Percentiles rank a stretch among this genome's conserved stretches.
Conservation (phyloP, 306 rosid genomes). For the Casuarina equisetifolia region DNA sequence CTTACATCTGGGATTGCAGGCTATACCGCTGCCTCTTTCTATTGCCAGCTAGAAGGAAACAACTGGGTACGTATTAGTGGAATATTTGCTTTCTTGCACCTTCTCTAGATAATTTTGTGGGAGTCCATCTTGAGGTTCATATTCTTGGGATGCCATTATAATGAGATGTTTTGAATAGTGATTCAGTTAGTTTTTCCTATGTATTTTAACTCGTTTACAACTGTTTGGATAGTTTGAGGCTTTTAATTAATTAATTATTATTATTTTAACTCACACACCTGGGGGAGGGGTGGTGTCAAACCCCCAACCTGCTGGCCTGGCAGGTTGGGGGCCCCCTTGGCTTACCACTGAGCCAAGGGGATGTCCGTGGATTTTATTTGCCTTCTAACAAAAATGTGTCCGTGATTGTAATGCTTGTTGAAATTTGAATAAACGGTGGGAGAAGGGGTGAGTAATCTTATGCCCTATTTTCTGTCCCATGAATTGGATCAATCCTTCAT, state of each 20-base stretch:
- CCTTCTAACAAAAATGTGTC: neutral
- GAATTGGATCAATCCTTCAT: neutral
- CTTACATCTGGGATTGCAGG: conserved; percentile 49
- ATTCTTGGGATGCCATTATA: conserved; percentile 3
- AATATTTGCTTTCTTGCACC: neutral
- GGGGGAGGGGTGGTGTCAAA: too few species aligned
- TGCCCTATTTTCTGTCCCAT: neutral
- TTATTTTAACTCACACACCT: too few species aligned
- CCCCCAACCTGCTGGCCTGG: too few species aligned
- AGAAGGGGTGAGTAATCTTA: conserved; percentile 1
- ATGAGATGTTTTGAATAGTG: conserved; percentile 14
- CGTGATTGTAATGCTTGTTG: neutral
- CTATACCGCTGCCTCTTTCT: conserved; percentile 52
- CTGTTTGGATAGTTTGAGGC: neutral
- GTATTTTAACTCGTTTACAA: neutral
- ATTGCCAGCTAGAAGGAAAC: conserved; percentile 51
- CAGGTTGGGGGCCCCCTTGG: too few species aligned
- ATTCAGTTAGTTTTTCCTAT: neutral
- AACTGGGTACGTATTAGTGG: conserved; percentile 35
- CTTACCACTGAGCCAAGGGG: too few species aligned
- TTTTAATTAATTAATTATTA: neutral
- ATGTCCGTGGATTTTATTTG: neutral
- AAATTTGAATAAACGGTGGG: neutral
- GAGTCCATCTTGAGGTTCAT: conserved; percentile 11
- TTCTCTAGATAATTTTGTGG: conserved; percentile 2